phyloP scores from a whole-genome alignment of 106 monocot species.

The Dioscorea zingiberensis region DNA sequence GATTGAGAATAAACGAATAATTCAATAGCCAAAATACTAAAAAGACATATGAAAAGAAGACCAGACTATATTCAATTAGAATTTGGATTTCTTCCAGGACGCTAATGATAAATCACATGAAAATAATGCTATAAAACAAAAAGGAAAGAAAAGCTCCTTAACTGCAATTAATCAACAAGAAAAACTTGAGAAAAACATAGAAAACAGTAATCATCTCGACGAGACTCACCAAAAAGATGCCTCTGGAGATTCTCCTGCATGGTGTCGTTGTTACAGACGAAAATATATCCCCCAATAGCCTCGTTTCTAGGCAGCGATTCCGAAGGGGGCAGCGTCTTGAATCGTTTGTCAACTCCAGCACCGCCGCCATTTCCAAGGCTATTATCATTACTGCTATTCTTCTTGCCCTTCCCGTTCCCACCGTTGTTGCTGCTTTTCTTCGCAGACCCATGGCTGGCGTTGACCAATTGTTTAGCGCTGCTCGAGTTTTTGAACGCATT shows the following conservation, averaged over 20 bases:
- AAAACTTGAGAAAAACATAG: too few species aligned
- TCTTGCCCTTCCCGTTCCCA: conserved; percentile 1
- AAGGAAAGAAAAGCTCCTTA: too few species aligned
- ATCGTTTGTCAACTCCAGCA: conserved; percentile 53
- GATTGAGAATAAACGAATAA: too few species aligned
- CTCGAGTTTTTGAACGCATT: conserved; percentile 2
- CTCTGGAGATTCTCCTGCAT: conserved; percentile 94
- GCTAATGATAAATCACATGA: too few species aligned
- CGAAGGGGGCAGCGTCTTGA: conserved; percentile 86
- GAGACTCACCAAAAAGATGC: conserved; percentile 67
- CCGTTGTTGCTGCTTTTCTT: conserved; percentile 43
- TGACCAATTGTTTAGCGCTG: background rate
- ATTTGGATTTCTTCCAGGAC: too few species aligned
- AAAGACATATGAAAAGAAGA: too few species aligned
- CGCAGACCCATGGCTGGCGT: conserved; percentile 53
- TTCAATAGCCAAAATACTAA: too few species aligned
- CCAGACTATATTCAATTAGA: too few species aligned
- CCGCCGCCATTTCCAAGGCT: conserved; percentile 15
- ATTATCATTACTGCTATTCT: background rate
- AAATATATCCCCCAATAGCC: conserved; percentile 90
- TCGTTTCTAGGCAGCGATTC: conserved; percentile 85
- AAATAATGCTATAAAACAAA: too few species aligned
- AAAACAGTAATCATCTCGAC: conserved; percentile 7
- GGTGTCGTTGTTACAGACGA: conserved; percentile 98
- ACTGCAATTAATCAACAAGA: too few species aligned